These are phyloP conservation scores for Backusella luteola DNA, from an alignment of 192 early-diverging fungal genomes.

Conservation along the genomic window DNA sequence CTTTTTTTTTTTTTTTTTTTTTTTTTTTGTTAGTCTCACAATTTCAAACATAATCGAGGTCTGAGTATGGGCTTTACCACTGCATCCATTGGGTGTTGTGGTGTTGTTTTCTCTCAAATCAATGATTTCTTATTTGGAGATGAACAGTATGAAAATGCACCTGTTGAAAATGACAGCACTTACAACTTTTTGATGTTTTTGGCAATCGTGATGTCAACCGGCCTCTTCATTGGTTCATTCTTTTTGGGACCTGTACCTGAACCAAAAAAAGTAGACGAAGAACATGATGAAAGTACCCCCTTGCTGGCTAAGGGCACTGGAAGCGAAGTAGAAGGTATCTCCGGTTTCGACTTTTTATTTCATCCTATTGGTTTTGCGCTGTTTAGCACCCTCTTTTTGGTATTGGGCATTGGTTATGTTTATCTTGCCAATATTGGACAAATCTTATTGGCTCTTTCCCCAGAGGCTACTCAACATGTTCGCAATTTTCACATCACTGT, in stretches of 20 bases:
- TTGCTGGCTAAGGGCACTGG: neutral
- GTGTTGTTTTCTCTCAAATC: constrained; percentile 31
- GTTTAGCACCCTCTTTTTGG: constrained; percentile 23
- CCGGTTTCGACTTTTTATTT: constrained; percentile 16
- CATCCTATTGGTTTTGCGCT: constrained; percentile 27
- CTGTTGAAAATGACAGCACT: constrained; percentile 5
- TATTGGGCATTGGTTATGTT: constrained; percentile 28
- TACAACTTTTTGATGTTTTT: constrained; percentile 30
- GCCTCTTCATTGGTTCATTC: constrained; percentile 24
- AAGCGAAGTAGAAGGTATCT: constrained; percentile 5
- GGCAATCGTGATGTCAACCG: constrained; percentile 12
- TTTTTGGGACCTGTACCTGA: constrained; percentile 15
- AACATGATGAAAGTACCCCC: neutral
- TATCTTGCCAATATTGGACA: constrained; percentile 29
- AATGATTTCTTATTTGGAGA: constrained; percentile 21
- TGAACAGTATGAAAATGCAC: constrained; percentile 8
- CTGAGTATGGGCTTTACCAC: constrained; percentile 25
- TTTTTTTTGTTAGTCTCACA: constrained; percentile 18
- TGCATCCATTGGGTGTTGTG: constrained; percentile 23
- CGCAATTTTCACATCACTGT: constrained; percentile 25
- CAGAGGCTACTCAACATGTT: constrained; percentile 15
- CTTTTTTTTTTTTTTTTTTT: neutral
- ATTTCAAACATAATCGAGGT: constrained; percentile 32
- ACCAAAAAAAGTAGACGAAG: neutral
- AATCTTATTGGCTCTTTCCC: constrained; percentile 12